phyloP scores from a whole-genome alignment of 225 moss, liverwort and hornwort species.

The Antitrichia curtipendula region DNA sequence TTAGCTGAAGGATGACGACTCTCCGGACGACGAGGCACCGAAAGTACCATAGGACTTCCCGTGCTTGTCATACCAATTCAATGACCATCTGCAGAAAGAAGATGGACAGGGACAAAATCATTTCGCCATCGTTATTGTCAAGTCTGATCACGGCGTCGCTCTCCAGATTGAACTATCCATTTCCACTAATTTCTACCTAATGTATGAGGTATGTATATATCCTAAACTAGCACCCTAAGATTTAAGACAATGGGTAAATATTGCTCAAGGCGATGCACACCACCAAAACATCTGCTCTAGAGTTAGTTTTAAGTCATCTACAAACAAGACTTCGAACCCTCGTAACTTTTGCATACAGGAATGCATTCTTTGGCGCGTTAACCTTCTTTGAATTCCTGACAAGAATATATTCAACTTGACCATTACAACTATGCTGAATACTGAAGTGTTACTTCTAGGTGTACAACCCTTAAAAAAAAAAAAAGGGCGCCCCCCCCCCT shows the following conservation, averaged over 20 bases:
- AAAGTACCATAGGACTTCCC: conserved; percentile 44
- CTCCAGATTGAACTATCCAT: neutral
- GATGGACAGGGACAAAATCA: conserved; percentile 27
- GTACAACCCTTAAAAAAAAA: neutral
- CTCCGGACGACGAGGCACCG: conserved; percentile 36
- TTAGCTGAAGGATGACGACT: conserved; percentile 5
- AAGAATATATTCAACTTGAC: neutral
- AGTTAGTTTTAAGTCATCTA: neutral
- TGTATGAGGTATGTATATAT: neutral
- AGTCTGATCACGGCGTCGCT: neutral
- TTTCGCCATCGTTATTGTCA: neutral
- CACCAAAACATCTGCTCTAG: neutral
- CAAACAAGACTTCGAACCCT: neutral
- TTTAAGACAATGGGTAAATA: neutral
- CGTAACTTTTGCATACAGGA: neutral
- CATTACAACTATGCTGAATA: neutral
- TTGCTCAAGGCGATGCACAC: neutral
- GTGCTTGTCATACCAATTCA: conserved; percentile 41
- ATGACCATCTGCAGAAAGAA: conserved; percentile 55
- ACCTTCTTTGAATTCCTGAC: neutral
- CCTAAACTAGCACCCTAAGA: neutral
- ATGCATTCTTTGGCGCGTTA: neutral
- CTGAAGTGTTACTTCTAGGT: neutral
- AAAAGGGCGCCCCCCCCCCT: no score
- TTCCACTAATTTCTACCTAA: neutral